These are phyloP conservation scores for Trichaptum fuscoviolaceum DNA, from an alignment of 768 basidiomycete genomes.

Conservation along the genomic window DNA sequence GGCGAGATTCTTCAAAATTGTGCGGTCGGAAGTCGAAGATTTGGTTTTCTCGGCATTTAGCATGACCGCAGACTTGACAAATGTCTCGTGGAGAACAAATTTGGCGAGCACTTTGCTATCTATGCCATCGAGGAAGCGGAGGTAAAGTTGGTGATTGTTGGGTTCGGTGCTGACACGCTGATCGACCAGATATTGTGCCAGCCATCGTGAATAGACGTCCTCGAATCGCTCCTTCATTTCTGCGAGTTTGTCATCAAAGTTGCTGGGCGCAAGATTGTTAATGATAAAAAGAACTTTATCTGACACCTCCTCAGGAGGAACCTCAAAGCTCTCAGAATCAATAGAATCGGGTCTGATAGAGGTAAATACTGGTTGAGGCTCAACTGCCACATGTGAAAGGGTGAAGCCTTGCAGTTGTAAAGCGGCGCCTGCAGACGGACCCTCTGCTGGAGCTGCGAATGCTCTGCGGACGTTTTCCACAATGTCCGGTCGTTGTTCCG, in stretches of 20 bases:
- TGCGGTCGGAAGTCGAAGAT: slow-evolving; percentile 79
- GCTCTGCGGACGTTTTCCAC: slow-evolving; percentile 65
- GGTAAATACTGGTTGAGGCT: slow-evolving; percentile 58
- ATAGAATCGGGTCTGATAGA: slow-evolving; percentile 70
- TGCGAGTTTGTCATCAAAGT: slow-evolving; percentile 80
- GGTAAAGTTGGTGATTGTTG: slow-evolving; percentile 94
- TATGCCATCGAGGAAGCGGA: slow-evolving; percentile 86
- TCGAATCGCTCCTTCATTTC: slow-evolving; percentile 87
- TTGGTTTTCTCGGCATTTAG: slow-evolving; percentile 91
- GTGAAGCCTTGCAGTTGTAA: slow-evolving; percentile 10
- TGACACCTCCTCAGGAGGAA: slow-evolving; percentile 81
- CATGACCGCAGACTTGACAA: slow-evolving; percentile 76
- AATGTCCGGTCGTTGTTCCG: slow-evolving; percentile 81
- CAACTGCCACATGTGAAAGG: slow-evolving; percentile 15
- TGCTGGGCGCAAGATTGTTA: slow-evolving; percentile 93
- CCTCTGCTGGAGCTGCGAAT: slow-evolving; percentile 40
- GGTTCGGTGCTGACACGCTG: slow-evolving; percentile 94
- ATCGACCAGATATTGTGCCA: slow-evolving; percentile 95
- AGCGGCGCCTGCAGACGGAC: slow-evolving; percentile 28
- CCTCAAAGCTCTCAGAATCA: slow-evolving; percentile 50
- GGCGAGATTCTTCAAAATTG: slow-evolving; percentile 87
- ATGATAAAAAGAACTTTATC: slow-evolving; percentile 97
- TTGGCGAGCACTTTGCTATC: slow-evolving; percentile 60
- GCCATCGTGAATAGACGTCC: slow-evolving; percentile 86
- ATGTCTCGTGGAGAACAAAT: slow-evolving; percentile 90